Base-by-base conservation (phyloP, 768 basidiomycete species). In the Gloeostereum incarnatum region DNA sequence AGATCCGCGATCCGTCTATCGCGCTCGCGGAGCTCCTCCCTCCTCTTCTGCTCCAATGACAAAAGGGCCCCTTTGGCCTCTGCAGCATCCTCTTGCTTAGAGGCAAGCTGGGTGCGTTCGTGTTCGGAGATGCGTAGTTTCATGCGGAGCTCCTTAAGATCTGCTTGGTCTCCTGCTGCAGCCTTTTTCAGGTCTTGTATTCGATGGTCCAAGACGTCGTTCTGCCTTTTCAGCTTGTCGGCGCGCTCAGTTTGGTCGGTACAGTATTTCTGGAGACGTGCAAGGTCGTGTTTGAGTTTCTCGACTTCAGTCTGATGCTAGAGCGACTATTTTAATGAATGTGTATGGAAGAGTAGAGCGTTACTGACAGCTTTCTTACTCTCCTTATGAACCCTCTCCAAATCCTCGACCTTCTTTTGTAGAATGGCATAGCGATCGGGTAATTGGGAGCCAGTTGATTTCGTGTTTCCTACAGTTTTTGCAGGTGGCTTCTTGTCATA, bases 301-400 rank as follows among this genome's bases (percentile, higher is more conserved):
- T 81, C 78, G n/a, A 73, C 45, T 43, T 83, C 77, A 2, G 57
- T 56, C 49, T 69, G 69, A 50, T 82, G 75, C 85, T 86, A 16
- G 6, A 34, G 19, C 4, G 30, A 35, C 18, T 41, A 20, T 35
- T 35, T 36, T 36, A n/a, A 31, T n/a, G 6, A 26, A 20, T 31
- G 18, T 10, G n/a, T 14, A 11, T 17, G 10, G n/a, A 11, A 33
- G 10, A 23, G 31, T 24, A 4, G 27, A 31, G 27, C 17, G 18
- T 19, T 7, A 57, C 75, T 46, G 51, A 84, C 83, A 34, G 63
- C 41, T 62, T 71, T 78, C 69, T 82, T 85, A 41, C 69, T 72
- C 3, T 83, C 79, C 26, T 64, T 56, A 49, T 80, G 78, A n/a
- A 76, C 54, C 39, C 55, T 59, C 57, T 84, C 77, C 5, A 83